Base-by-base conservation (phyloP, 2,329 filamentous ascomycete genomes). In the Claviceps monticola region DNA sequence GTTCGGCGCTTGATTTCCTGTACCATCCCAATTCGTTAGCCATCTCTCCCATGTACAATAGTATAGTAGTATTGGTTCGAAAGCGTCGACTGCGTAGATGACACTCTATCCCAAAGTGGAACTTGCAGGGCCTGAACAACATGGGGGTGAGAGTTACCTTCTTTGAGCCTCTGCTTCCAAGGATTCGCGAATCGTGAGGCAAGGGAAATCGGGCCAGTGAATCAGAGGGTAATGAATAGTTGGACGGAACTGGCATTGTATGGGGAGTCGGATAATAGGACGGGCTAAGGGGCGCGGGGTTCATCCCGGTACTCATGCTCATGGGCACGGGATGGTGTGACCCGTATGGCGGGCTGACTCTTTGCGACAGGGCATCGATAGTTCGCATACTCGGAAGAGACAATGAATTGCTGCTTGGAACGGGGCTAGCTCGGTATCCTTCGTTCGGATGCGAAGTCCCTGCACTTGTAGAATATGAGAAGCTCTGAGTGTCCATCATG, bases 1-100 rank as follows among this genome's bases (percentile, higher is more conserved):
- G 78, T 81, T 58, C 78, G 74, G 55, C 78, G 73, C 64, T 80
- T 81, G 60, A 81, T 81, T 63, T 81, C 78, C 78, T 81, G 62
- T 26, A 51, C 48, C n/a, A 50, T 34, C 34, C 45, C 48, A 13
- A n/a, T 37, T 39, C 13, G 39, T 57, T 51, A 58, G 47, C 9
- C 5, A 23, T 39, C n/a, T 47, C 13, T 5, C 17, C 23, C 16
- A 37, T 21, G n/a, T 45, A 21, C 14, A 19, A 37, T n/a, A 48
- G 2, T 9, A 7, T 11, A n/a, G 6, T 19, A 37, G 3, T 5
- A 21, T 14, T 38, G 14, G 19, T 5, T 16, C 26, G 46, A 23
- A 16, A 38, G n/a, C 17, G 5, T 34, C 29, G 29, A 34, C 29
- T 11, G 29, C 29, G 9, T 34, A 34, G 29, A 9, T 11, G 9